phyloP scores from a whole-genome alignment of 2,329 filamentous ascomycete genomes.

The Paecilomyces fulvus region DNA sequence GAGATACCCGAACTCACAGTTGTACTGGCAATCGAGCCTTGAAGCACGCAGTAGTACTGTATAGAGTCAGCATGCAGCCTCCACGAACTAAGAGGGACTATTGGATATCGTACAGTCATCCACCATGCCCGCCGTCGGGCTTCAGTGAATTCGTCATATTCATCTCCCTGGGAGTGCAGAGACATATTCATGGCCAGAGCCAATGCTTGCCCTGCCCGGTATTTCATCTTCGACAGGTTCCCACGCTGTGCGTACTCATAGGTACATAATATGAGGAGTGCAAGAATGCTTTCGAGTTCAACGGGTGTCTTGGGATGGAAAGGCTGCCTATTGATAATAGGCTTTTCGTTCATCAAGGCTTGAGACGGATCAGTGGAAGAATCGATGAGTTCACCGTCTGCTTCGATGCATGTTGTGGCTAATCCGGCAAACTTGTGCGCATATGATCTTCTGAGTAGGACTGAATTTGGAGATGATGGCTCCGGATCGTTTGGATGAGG shows the following conservation, averaged over 20 bases:
- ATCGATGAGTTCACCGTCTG: slow-evolving; percentile 34
- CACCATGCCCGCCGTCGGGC: slow-evolving; percentile 38
- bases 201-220: slow-evolving; percentile 36
- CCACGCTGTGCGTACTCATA: slow-evolving; percentile 40
- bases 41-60: slow-evolving; percentile 37
- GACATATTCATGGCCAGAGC: slow-evolving; percentile 36
- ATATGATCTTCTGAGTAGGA: slow-evolving; percentile 29
- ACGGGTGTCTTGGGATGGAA: slow-evolving; percentile 33
- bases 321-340: slow-evolving; percentile 23
- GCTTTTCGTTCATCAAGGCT: slow-evolving; percentile 25
- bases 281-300: slow-evolving; percentile 34
- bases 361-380: slow-evolving; percentile 33
- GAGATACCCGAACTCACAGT: slow-evolving; percentile 23
- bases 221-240: slow-evolving; percentile 39
- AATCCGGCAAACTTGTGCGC: slow-evolving; percentile 33
- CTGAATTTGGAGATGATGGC: slow-evolving; percentile 24
- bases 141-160: slow-evolving; percentile 30
- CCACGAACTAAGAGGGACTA: neutral
- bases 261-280: slow-evolving; percentile 34
- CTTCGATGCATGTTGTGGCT: slow-evolving; percentile 31
- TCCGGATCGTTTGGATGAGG: slow-evolving; percentile 34
- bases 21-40: slow-evolving; percentile 38
- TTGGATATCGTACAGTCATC: slow-evolving; percentile 33
- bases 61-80: neutral
- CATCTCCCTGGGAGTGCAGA: slow-evolving; percentile 27